Evolutionary conservation across 2,329 filamentous ascomycete genomes (phyloP), one percentile per base, ranked within the genome.

Genomic region (Ophiosphaerella korrae): DNA sequence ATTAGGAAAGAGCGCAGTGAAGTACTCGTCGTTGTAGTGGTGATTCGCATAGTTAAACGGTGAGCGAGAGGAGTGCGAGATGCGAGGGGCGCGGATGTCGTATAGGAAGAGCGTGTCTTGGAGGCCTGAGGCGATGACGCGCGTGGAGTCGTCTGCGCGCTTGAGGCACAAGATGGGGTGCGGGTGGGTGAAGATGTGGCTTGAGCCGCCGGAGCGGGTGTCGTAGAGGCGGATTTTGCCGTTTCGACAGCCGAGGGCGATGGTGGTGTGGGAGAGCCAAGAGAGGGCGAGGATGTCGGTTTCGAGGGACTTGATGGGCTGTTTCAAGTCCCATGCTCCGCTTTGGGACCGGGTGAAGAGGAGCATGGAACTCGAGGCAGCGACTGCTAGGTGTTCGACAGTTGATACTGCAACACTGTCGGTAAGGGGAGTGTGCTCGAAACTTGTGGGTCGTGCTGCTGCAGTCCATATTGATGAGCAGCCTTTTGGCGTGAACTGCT

Each of bases 211-310:
- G 11, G 66, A 62, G 34, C 72, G 66, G 0, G 55, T 55, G 48
- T 75, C 72, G 49, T 71, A 67, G 31, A 74, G 56, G 14, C 58
- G 53, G 3, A 78, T 67, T 3, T 52, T 63, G 8, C 67, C 68
- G 29, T 72, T 60, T 3, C 74, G 65, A 13, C 62, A 60, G 7
- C 74, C 74, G 2, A 68, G 48, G 2, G 64, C 63, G 16, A 76
- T 34, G 6, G 64, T 64, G 7, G 55, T 70, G 9, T 59, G 53
- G 1, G 58, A 63, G 2, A 74, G 55, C 73, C 73, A 76, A 16
- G 67, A 58, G 3, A 75, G 35, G 0, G 72, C 57, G 7, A 73
- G 57, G 11, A 74, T 55, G 34, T 75, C 71, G 5, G 63, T 55
- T 0, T 52, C n/a, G 1, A 62, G 41, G 6, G 50, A 35, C n/a